A percentile compares a stretch with the other conserved stretches of the same genome.
These are phyloP conservation scores for Cordyceps pruinosa DNA, from an alignment of 2,329 filamentous ascomycete species.

Conservation along the genomic window DNA sequence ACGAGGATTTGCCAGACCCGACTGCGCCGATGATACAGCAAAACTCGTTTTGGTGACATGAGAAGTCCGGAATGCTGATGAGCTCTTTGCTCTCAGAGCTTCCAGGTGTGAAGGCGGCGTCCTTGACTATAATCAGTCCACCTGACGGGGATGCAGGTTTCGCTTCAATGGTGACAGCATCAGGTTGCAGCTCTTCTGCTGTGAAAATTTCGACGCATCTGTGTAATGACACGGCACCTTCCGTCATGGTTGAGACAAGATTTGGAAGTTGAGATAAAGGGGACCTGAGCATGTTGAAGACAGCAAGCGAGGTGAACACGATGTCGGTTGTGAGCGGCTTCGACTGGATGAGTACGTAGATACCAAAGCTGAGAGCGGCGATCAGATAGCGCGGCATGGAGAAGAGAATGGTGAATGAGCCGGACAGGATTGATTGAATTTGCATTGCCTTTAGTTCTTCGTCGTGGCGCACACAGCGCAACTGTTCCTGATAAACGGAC, in stretches of 20 bases:
- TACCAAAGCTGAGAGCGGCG: slow-evolving; percentile 82
- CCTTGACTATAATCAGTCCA: slow-evolving; percentile 69
- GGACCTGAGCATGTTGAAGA: slow-evolving; percentile 89
- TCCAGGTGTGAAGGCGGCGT: slow-evolving; percentile 85
- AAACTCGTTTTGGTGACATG: slow-evolving; percentile 76
- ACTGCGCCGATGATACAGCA: slow-evolving; percentile 82
- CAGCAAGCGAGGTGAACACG: slow-evolving; percentile 75
- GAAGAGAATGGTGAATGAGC: slow-evolving; percentile 92
- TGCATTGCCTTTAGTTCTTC: slow-evolving; percentile 81
- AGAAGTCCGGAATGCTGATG: slow-evolving; percentile 73
- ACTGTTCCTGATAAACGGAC: slow-evolving; percentile 82
- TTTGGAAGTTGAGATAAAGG: slow-evolving; percentile 81
- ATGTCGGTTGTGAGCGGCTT: slow-evolving; percentile 76
- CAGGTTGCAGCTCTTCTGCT: slow-evolving; percentile 74
- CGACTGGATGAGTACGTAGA: slow-evolving; percentile 74
- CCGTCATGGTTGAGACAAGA: slow-evolving; percentile 87
- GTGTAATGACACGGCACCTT: slow-evolving; percentile 75
- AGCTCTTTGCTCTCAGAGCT: slow-evolving; percentile 60
- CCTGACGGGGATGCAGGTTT: slow-evolving; percentile 66
- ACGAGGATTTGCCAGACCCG: slow-evolving; percentile 81
- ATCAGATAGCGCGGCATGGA: slow-evolving; percentile 87
- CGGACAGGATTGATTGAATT: slow-evolving; percentile 82
- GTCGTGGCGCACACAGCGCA: slow-evolving; percentile 85
- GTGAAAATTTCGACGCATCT: slow-evolving; percentile 72
- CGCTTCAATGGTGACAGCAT: slow-evolving; percentile 63